Percentiles rank a stretch among this genome's conserved stretches.
Conservation (phyloP, 305 asterid genomes). For the Salvia sclarea region DNA sequence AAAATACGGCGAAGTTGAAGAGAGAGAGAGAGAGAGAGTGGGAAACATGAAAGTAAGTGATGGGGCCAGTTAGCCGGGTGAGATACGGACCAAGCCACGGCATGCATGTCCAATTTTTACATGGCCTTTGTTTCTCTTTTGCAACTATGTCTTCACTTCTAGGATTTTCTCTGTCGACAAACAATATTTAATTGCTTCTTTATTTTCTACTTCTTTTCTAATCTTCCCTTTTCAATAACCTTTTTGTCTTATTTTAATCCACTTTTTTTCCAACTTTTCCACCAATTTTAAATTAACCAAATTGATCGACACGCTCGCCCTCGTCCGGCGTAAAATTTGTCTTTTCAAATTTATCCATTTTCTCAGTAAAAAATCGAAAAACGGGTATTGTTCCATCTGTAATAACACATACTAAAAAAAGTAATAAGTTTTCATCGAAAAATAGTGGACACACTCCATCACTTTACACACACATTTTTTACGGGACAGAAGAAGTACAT, state of each 20-base stretch:
- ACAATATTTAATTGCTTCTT: background rate
- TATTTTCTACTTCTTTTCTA: background rate
- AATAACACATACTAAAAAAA: too few species aligned
- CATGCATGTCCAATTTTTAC: constrained; percentile 45
- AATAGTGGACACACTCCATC: too few species aligned
- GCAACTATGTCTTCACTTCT: constrained; percentile 34
- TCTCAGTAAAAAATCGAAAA: background rate
- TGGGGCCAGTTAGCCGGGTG: constrained; percentile 54
- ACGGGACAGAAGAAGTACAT: too few species aligned
- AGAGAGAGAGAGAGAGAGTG: constrained; percentile 21
- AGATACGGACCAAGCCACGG: constrained; percentile 63
- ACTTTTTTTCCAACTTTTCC: constrained; percentile 5
- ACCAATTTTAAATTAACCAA: background rate
- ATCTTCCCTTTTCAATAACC: background rate
- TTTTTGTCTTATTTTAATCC: constrained; percentile 22
- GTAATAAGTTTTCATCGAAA: too few species aligned
- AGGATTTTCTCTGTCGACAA: constrained; percentile 36
- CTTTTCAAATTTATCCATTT: background rate
- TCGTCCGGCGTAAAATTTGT: background rate
- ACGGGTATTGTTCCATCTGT: too few species aligned
- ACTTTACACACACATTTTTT: too few species aligned
- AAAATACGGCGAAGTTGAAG: too few species aligned
- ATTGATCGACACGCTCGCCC: background rate
- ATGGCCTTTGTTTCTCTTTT: constrained; percentile 55
- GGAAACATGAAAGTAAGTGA: constrained; percentile 59